Base-by-base conservation (phyloP, 2,329 filamentous ascomycete species). In the Atkinsonella texensis region DNA sequence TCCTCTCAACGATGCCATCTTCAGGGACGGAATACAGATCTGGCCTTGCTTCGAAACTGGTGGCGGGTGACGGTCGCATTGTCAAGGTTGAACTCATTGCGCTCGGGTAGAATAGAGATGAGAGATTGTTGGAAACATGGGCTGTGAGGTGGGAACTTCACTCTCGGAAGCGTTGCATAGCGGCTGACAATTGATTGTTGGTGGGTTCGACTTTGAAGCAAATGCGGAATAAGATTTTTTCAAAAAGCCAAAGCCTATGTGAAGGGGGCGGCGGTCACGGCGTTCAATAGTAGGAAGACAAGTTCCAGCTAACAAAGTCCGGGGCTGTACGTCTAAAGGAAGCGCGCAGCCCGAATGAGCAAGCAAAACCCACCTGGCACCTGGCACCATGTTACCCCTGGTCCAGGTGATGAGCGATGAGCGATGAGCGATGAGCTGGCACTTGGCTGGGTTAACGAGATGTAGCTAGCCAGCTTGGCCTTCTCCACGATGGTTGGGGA, bases 71-170 rank as follows among this genome's bases (percentile, higher is more conserved):
- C 13, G 58, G 52, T 46, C 52, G 50, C 43, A 55, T 33, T 5
- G 53, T 51, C 18, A 55, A 47, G 12, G 54, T 54, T 33, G 53
- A 33, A 49, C 51, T 56, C 58, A 59, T 59, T 28, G 32, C 23
- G 17, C 43, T 52, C 4, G 17, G 35, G 35, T 12, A 40, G 2
- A 20, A 35, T 12, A 46, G 10, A 13, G 20, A 23, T 4, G 13
- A 7, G 20, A 15, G 10, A 13, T 32, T 20, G 9, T n/a, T 18
- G 20, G 10, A 23, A 12, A 3, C 23, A 28, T 10, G 18, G n/a
- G 17, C 12, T n/a, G 35, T 38, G 35, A 13, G 15, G 11, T 4
- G 11, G 10, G 8, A 12, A 38, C 11, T 12, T 38, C 15, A 38
- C 35, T 38, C 10, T 15, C 35, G 15, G 15, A 38, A 38, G 35